phyloP scores from a whole-genome alignment of 768 basidiomycete genomes.

The Filobasidium floriforme region DNA sequence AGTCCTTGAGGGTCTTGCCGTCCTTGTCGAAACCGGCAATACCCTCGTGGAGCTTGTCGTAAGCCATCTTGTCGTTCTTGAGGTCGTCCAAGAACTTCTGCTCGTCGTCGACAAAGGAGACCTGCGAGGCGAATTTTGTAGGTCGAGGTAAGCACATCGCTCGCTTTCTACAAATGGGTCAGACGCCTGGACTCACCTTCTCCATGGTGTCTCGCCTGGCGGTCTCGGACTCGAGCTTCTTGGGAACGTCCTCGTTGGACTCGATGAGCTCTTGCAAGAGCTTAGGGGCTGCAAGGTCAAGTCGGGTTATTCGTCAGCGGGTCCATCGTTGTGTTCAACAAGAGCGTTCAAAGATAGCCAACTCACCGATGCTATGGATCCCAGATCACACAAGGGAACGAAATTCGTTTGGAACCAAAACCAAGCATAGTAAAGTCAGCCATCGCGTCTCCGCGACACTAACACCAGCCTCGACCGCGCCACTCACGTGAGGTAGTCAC shows the following conservation, averaged over 20 bases:
- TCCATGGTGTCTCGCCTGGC: conserved; percentile 52
- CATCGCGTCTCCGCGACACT: too few relatives aligned
- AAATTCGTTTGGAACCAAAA: not conserved
- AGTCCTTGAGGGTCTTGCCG: conserved; percentile 73
- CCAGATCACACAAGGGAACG: too few relatives aligned
- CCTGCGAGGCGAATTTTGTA: conserved; percentile 31
- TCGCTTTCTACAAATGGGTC: too few relatives aligned
- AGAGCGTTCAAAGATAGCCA: not conserved
- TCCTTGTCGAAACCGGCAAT: conserved; percentile 98
- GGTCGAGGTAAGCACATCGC: too few relatives aligned
- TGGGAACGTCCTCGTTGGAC: conserved; percentile 67
- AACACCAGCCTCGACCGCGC: not conserved
- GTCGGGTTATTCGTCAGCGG: not conserved
- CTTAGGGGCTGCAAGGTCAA: conserved; percentile 52
- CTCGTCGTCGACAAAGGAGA: conserved; percentile 82
- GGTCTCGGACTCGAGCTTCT: conserved; percentile 64
- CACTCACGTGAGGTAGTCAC: conserved; percentile 76
- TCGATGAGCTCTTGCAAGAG: conserved; percentile 86
- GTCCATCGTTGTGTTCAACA: not conserved
- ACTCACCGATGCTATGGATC: too few relatives aligned
- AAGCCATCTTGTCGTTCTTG: conserved; percentile 92
- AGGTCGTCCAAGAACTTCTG: conserved; percentile 92
- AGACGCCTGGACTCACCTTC: conserved; percentile 47
- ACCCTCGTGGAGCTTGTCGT: conserved; percentile 84
- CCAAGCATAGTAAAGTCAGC: not conserved